Evolutionary conservation across 345 rosid species (phyloP).

Genomic region (Pistacia vera): DNA sequence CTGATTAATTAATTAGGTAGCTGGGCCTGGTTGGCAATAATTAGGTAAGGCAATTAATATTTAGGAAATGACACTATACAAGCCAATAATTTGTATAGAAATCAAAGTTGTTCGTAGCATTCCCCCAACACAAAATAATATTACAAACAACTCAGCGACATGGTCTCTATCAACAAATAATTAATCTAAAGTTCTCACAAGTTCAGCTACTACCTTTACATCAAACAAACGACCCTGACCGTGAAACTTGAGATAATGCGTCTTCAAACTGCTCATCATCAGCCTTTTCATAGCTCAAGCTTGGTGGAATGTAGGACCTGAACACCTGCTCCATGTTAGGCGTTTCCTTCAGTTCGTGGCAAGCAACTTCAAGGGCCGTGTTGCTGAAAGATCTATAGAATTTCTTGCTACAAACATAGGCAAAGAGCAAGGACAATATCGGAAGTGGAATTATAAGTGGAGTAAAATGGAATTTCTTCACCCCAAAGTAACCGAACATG

Average conservation of each 20-base stretch:
- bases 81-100: background rate
- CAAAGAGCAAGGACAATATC: slow-evolving; percentile 54
- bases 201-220: slow-evolving; percentile 5
- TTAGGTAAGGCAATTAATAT: no score
- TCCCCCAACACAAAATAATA: background rate
- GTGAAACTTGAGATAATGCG: slow-evolving; percentile 60
- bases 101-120: no score
- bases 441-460: slow-evolving; percentile 51
- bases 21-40: no score
- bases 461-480: slow-evolving; percentile 47
- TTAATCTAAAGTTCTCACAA: background rate
- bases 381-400: slow-evolving; percentile 62
- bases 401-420: slow-evolving; percentile 56
- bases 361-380: slow-evolving; percentile 73
- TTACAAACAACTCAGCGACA: background rate
- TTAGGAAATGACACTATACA: no score
- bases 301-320: slow-evolving; percentile 57
- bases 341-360: slow-evolving; percentile 59
- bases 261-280: slow-evolving; percentile 67
- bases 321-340: slow-evolving; percentile 62
- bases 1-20: background rate
- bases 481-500: slow-evolving; percentile 70
- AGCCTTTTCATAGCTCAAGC: slow-evolving; percentile 68
- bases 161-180: slow-evolving; percentile 1
- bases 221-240: slow-evolving; percentile 39